Evolutionary conservation across 2,329 filamentous ascomycete genomes (phyloP), one percentile per base, ranked within the genome.

Genomic region (Aciculosporium take): DNA sequence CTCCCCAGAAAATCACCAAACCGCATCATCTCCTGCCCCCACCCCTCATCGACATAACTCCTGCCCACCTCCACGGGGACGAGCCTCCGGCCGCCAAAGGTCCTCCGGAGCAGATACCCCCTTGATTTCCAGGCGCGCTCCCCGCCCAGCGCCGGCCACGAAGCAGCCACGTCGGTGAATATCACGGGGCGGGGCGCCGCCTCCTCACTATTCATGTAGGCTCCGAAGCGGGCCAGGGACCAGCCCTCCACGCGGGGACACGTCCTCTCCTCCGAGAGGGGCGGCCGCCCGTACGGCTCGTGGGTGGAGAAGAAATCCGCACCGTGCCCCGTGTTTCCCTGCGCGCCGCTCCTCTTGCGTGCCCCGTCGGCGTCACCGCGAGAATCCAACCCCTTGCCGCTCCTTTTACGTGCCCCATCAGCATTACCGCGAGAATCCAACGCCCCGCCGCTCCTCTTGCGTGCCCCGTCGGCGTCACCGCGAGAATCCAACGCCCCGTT

Each of bases 51-150:
- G 1, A 86, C 88, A 55, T 96, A 98, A 54, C 82, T 91, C 36
- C 83, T 69, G 0, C 91, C 89, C 2, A 91, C 60, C 57, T 96
- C 88, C 3, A 95, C 73, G 0, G 89, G 89, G 0, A 96, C 84
- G 0, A 94, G 71, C 9, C 91, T 72, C 25, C 79, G 68, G 0
- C 91, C 91, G 3, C 68, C 72, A 28, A 94, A 76, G 0, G 88
- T 95, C 42, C 68, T 71, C 9, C 74, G 68, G 9, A 86, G 67
- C 43, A 94, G 76, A 57, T 95, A 94, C 0, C 66, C 64, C 0
- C 79, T 78, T n/a, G 69, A 74, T 7, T 64, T 68, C 91, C 91
- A 98, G 0, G 76, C 74, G 1, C 69, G 67, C 1, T 68, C 64
- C 2, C 65, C n/a, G n/a, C n/a, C 67, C n/a, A 81, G 60, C 0